Evolutionary conservation across 2,329 filamentous ascomycete genomes (phyloP), one percentile per base, ranked within the genome.

Genomic region (Lomentospora prolificans): DNA sequence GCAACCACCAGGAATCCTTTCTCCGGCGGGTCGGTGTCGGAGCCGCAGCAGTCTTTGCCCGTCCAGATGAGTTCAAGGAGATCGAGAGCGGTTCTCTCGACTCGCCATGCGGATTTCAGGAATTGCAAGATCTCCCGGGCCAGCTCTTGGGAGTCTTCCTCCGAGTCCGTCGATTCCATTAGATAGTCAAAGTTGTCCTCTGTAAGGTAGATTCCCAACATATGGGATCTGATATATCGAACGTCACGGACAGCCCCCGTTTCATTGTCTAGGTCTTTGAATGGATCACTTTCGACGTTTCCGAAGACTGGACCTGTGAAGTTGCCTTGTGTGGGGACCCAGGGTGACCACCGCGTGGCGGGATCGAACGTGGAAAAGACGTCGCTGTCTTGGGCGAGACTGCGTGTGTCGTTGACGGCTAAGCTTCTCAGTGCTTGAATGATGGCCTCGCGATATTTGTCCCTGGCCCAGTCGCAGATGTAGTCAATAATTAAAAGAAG

Each of bases 401-500:
- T 48, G 17, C 22, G 17, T 2, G 44, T 48, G 22, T 48, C 44
- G 44, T 48, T 48, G 44, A 19, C 7, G 10, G 22, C 44, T 48
- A 48, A 10, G n/a, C 44, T 48, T 10, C 44, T n/a, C 4, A 58
- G 44, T n/a, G 50, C 51, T 25, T 53, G 48, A 25, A 57, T 58
- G 19, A 60, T 46, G 22, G 50, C 52, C 46, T 59, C 58, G 4
- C 59, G 57, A 44, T 59, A 60, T 4, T 57, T 60, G 50, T 62
- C 61, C 17, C 60, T 46, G 19, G 61, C 61, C 61, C 60, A 62
- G 51, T 62, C 61, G 30, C 57, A 57, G 31, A 62, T 59, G 33
- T 62, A 62, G 50, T 61, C 61, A 31, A 62, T 51, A n/a, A 62
- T 58, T 7, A 62, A 57, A 22, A 62, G 41, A 2, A 62, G 53